Base-by-base conservation (phyloP, 2,329 filamentous ascomycete genomes). In the Zasmidium angulare region DNA sequence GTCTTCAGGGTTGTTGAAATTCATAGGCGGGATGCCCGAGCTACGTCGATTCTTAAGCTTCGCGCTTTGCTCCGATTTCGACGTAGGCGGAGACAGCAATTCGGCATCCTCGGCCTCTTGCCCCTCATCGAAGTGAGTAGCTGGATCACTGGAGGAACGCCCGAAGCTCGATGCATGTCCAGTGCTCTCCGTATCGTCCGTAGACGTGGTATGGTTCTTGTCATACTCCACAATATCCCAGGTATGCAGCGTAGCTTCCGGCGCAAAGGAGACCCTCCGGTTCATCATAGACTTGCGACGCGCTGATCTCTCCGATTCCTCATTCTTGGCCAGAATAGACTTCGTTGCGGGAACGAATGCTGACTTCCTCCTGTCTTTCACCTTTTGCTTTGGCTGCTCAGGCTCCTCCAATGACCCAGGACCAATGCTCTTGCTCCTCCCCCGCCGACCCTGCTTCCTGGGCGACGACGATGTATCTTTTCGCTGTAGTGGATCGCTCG, bases 191-290 rank as follows among this genome's bases (percentile, higher is more conserved):
- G 87, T 89, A 7, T 84, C 80, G 17, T 86, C 82, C 6, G 86
- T 88, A 11, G 86, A 87, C 14, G 88, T 89, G 1, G 92, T 96
- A 20, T 91, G 91, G 72, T 97, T 93, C 70, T 93, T 91, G 72
- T 87, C 84, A 63, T 93, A 89, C 71, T 98, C 93, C 48, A 97
- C 57, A 29, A 95, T 93, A 71, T 98, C 93, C 83, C 96, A 98
- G 0, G 95, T 99, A 73, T 99, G 95, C 36, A 99, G 82, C 2
- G 95, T 99, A 12, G 95, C 95, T 77, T 99, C 95, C 1, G 95
- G 95, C 3, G 95, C 95, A 75, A 99, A 99, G 0, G 93, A 98
- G 31, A 99, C 95, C 71, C 95, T 87, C 70, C 95, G 87, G 73
- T 95, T 96, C 50, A 93, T 84, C 49, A 70, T 64, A 26, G 70